phyloP scores from a whole-genome alignment of 352 stramenopile species.

The Elongisporangium undulatum region DNA sequence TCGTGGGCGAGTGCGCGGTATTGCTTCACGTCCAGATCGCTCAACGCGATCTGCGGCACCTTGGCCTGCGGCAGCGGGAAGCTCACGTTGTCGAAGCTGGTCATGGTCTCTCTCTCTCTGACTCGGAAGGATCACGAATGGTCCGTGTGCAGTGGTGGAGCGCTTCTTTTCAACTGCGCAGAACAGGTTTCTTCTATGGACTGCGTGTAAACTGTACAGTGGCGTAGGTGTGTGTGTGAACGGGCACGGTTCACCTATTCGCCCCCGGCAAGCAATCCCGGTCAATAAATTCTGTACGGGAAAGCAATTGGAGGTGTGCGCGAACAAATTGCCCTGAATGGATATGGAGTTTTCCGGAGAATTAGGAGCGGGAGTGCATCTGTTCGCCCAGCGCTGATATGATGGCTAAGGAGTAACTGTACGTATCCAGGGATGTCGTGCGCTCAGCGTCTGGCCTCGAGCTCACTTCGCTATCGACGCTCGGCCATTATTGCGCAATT shows the following conservation, averaged over 20 bases:
- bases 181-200: neutral
- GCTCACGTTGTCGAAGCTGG: conserved; percentile 50
- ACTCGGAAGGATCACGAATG: neutral
- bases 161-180: neutral
- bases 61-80: conserved; percentile 35
- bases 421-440: neutral
- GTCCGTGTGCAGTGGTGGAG: neutral
- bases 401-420: neutral
- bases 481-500: no score
- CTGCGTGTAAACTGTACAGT: neutral
- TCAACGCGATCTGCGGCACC: conserved; percentile 15
- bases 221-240: neutral
- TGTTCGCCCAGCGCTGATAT: neutral
- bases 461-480: no score
- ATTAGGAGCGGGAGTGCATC: neutral
- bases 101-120: conserved; percentile 11
- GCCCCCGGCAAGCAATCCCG: neutral
- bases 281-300: neutral
- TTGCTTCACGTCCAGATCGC: neutral
- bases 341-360: neutral
- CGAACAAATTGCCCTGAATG: no score
- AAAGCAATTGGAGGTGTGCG: neutral
- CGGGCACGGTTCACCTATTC: neutral
- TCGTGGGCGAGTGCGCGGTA: conserved; percentile 20
- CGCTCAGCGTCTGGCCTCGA: no score